Evolutionary conservation across 352 stramenopile genomes (phyloP).

Genomic region (Pythium biforme): DNA sequence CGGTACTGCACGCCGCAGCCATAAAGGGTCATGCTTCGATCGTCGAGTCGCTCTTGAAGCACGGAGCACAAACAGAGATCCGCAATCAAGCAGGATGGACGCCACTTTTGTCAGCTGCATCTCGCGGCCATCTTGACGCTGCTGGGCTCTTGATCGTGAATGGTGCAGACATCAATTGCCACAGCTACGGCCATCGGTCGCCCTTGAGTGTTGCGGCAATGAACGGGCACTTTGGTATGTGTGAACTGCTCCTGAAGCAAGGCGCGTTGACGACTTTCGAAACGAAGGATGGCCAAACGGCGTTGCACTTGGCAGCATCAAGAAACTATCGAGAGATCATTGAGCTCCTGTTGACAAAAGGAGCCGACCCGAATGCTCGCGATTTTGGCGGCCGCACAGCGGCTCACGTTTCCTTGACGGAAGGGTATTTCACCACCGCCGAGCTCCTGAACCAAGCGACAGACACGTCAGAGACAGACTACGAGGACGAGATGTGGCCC

Average conservation of each 20-base stretch:
- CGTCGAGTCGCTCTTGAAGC: neutral
- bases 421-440: neutral
- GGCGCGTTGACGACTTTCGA: neutral
- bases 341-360: neutral
- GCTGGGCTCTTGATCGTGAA: neutral
- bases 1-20: neutral
- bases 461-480: neutral
- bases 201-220: neutral
- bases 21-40: neutral
- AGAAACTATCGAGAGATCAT: neutral
- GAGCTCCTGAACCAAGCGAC: neutral
- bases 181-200: neutral
- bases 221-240: neutral
- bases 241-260: neutral
- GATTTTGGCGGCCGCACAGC: slow-evolving; percentile 5
- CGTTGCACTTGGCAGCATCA: neutral
- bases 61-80: neutral
- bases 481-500: neutral
- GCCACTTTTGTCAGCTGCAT: neutral
- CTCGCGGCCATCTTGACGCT: neutral
- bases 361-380: neutral
- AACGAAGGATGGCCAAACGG: slow-evolving; percentile 1
- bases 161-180: neutral
- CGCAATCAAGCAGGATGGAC: neutral
- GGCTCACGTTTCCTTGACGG: neutral